A percentile compares a stretch with the other conserved stretches of the same genome.
Evolutionary conservation across 805 yeast species (phyloP).

Genomic region (Ogataea philodendri): DNA sequence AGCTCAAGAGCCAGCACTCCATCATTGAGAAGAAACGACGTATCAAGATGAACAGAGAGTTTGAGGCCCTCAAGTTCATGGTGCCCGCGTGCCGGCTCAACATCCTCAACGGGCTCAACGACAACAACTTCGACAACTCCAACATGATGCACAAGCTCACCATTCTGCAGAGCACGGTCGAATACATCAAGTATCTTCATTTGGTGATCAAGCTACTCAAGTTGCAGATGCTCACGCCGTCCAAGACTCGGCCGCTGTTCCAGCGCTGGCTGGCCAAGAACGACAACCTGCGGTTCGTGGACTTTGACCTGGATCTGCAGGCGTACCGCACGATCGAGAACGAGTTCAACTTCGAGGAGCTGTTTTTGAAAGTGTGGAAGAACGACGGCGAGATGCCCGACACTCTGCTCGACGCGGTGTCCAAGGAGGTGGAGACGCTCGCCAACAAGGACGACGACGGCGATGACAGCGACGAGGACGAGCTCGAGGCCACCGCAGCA

Average conservation of each 20-base stretch:
- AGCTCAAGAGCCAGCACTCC: constrained; percentile 62
- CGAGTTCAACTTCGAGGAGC: constrained; percentile 49
- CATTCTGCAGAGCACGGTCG: constrained; percentile 78
- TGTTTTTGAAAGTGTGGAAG: constrained; percentile 31
- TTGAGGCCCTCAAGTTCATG: constrained; percentile 72
- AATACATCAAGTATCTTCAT: constrained; percentile 71
- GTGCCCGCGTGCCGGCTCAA: constrained; percentile 75
- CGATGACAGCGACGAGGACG: constrained; percentile 7
- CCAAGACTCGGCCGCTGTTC: constrained; percentile 23
- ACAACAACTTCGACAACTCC: constrained; percentile 32
- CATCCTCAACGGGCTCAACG: constrained; percentile 29
- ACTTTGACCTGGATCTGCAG: constrained; percentile 57
- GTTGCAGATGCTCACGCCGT: constrained; percentile 36
- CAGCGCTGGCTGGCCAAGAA: constrained; percentile 35
- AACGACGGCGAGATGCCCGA: constrained; percentile 29
- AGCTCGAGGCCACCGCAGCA: constrained; percentile 3
- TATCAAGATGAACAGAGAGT: constrained; percentile 76
- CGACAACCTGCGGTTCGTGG: constrained; percentile 45
- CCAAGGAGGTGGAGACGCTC: constrained; percentile 21
- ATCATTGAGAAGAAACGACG: constrained; percentile 78
- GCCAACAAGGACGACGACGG: constrained; percentile 7
- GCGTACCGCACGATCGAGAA: constrained; percentile 56
- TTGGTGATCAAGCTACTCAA: constrained; percentile 52
- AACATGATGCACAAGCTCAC: constrained; percentile 70
- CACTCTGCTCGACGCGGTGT: constrained; percentile 29